Evolutionary conservation across 345 rosid species (phyloP).

Genomic region (Corchorus olitorius): DNA sequence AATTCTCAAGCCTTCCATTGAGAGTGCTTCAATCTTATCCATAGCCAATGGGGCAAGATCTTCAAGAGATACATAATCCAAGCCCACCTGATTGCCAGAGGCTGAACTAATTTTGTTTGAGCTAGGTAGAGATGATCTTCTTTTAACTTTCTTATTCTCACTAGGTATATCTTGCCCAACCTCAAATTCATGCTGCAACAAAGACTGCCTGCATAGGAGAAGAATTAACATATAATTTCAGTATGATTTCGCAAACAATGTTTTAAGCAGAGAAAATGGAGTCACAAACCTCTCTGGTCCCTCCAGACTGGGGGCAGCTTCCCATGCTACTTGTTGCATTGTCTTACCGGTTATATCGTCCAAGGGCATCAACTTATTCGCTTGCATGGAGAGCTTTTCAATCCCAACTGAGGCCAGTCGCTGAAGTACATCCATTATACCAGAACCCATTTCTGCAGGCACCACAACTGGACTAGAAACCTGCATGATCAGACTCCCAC

Average conservation of each 20-base stretch:
- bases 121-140: constrained; percentile 40
- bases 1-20: constrained; percentile 91
- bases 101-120: constrained; percentile 40
- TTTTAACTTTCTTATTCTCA: constrained; percentile 38
- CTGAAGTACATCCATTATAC: constrained; percentile 70
- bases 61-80: constrained; percentile 88
- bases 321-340: constrained; percentile 82
- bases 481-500: constrained; percentile 90
- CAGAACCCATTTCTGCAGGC: constrained; percentile 96
- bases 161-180: constrained; percentile 36
- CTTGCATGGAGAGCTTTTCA: constrained; percentile 93
- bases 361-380: constrained; percentile 89
- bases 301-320: constrained; percentile 54
- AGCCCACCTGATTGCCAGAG: constrained; percentile 44
- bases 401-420: constrained; percentile 82
- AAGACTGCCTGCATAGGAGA: constrained; percentile 50
- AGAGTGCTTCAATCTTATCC: constrained; percentile 96
- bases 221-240: constrained; percentile 24
- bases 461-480: constrained; percentile 93
- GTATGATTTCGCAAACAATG: constrained; percentile 9
- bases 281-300: constrained; percentile 61
- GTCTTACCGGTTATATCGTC: constrained; percentile 93
- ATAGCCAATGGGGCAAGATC: constrained; percentile 97
- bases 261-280: neutral
- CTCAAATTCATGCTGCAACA: constrained; percentile 41